Evolutionary conservation across 1,284 basidiomycete species (phyloP), one percentile per base, ranked within the genome.

Genomic region (Amylostereum areolatum): DNA sequence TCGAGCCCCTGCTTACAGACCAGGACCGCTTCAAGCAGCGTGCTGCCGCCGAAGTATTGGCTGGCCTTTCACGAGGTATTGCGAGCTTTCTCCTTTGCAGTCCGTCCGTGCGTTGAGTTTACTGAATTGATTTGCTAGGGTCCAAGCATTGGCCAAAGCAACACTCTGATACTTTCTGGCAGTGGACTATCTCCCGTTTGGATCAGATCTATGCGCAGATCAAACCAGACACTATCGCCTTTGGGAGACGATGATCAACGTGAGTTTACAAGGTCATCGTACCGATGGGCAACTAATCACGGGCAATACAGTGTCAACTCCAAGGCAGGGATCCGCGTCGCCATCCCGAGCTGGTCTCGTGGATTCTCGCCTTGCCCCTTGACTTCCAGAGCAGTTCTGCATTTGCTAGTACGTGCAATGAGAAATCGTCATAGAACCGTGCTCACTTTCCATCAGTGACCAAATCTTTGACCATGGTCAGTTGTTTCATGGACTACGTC

Each of bases 21-120:
- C 60, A 77, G 35, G 91, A 97, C 63, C 89, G 92, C 50, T 96
- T 92, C 72, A 91, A 92, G 67, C 94, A 96, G 62, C 81, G 95
- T 31, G 92, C 92, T 25, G 87, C 88, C 5, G 91, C 88, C 46
- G 96, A 99, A 71, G 71, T 97, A 31, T 64, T 97, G 34, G 78
- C 82, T 42, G 95, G 94, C 40, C 61, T 89, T 44, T 64, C 88
- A 46, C 76, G 83, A 56, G 84, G 84, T 84, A 59, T 34, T 45
- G 25, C 41, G 25, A 34, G 24, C 47, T 43, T 52, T 36, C 18
- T 43, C 37, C 41, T 44, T 48, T 10, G 10, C 37, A 24, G 33
- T n/a, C 33, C 35, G 52, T 12, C 51, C 49, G 32, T 31, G 30
- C 12, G 29, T 39, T 43, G 35, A 43, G 29, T 45, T 32, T 42